These are phyloP conservation scores for Xylariaceae sp. DNA, from an alignment of 2,329 filamentous ascomycete genomes.

Conservation along the genomic window DNA sequence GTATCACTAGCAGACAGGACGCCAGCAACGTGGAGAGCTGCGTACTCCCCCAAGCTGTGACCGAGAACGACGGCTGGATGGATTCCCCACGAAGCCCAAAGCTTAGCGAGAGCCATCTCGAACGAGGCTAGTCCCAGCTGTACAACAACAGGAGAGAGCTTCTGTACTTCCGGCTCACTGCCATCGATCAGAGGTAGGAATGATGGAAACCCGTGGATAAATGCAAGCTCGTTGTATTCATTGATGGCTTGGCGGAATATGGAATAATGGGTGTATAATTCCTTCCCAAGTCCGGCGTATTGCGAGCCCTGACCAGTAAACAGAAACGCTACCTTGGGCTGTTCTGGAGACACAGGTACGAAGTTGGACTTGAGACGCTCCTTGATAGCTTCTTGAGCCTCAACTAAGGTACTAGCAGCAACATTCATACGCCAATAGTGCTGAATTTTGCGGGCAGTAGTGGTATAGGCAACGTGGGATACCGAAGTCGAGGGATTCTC, in stretches of 20 bases:
- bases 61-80: constrained; percentile 58
- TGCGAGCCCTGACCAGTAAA: constrained; percentile 62
- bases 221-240: constrained; percentile 57
- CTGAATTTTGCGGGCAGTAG: constrained; percentile 66
- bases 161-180: constrained; percentile 46
- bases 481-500: constrained; percentile 55
- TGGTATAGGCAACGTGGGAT: constrained; percentile 65
- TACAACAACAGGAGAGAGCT: constrained; percentile 52
- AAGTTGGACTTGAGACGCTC: constrained; percentile 47
- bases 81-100: constrained; percentile 61
- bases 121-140: constrained; percentile 59
- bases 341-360: constrained; percentile 45
- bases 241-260: constrained; percentile 57
- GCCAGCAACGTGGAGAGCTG: constrained; percentile 70
- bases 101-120: constrained; percentile 59
- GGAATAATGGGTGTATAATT: constrained; percentile 50
- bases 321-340: constrained; percentile 54
- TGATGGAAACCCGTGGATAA: constrained; percentile 57
- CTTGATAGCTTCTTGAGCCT: constrained; percentile 47
- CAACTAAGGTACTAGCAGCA: constrained; percentile 44
- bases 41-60: constrained; percentile 73
- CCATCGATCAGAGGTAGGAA: constrained; percentile 57
- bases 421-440: constrained; percentile 59
- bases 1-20: constrained; percentile 72
- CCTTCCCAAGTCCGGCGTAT: constrained; percentile 54